Evolutionary conservation across 768 basidiomycete species (phyloP).

Genomic region (Peribolospora kevripleyi): DNA sequence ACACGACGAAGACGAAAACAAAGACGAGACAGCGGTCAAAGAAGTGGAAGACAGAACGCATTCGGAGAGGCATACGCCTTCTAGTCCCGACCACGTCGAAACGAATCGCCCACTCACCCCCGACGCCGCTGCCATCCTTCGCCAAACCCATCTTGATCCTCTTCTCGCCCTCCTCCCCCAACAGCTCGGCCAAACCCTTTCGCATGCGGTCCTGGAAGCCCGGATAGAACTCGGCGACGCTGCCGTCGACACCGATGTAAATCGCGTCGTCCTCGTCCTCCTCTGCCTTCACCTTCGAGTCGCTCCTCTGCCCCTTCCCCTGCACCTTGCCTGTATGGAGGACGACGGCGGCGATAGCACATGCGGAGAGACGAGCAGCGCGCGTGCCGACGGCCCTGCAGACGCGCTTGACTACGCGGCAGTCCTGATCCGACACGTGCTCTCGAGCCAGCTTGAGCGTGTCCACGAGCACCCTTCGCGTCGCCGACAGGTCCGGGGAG

Average conservation of each 20-base stretch:
- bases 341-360: conserved; percentile 64
- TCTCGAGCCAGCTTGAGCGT: conserved; percentile 35
- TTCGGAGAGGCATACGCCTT: not conserved
- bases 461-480: conserved; percentile 33
- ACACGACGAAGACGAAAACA: not conserved
- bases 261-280: conserved; percentile 29
- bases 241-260: conserved; percentile 77
- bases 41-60: not conserved
- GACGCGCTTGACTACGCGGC: conserved; percentile 56
- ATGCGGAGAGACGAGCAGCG: conserved; percentile 59
- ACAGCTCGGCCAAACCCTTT: conserved; percentile 43
- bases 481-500: not conserved
- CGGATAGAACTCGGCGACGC: conserved; percentile 80
- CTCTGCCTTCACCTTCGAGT: conserved; percentile 14
- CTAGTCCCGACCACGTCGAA: not conserved
- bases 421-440: conserved; percentile 28
- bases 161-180: conserved; percentile 59
- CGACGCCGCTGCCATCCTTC: conserved; percentile 92
- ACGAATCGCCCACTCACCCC: conserved; percentile 36
- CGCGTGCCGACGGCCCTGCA: conserved; percentile 52
- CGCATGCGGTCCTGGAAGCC: conserved; percentile 51
- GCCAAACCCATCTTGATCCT: conserved; percentile 70
- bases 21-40: not conserved
- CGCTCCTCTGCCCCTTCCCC: conserved; percentile 25
- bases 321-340: conserved; percentile 52